phyloP scores from a whole-genome alignment of 164 flowering plant genomes.

The Amborella trichopoda region DNA sequence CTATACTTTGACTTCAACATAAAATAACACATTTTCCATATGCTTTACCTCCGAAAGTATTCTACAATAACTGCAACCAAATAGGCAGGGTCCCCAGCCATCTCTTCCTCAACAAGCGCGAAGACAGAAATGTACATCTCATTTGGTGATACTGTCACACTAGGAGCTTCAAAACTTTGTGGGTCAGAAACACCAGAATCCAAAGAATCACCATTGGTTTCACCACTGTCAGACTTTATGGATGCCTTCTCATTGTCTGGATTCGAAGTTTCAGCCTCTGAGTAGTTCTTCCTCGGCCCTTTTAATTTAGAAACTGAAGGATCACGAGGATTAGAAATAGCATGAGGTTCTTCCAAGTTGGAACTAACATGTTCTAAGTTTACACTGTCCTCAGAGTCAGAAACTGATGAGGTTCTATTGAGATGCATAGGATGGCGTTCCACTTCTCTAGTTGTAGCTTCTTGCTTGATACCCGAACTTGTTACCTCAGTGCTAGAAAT shows the following conservation, averaged over 20 bases:
- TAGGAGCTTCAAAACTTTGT: slow-evolving; percentile 35
- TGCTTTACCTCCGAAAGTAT: slow-evolving; percentile 72
- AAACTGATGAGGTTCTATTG: slow-evolving; percentile 18
- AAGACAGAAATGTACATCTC: slow-evolving; percentile 79
- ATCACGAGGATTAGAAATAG: slow-evolving; percentile 3
- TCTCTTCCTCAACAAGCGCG: slow-evolving; percentile 79
- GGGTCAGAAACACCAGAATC: slow-evolving; percentile 31
- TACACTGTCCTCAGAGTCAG: slow-evolving; percentile 45
- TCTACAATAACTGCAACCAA: slow-evolving; percentile 65
- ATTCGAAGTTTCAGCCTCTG: slow-evolving; percentile 16
- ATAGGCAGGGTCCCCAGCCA: slow-evolving; percentile 74
- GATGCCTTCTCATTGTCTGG: slow-evolving; percentile 22
- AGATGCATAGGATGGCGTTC: no score
- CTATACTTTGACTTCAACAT: no score
- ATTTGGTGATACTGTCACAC: slow-evolving; percentile 76
- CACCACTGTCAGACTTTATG: slow-evolving; percentile 23
- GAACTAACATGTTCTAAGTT: slow-evolving; percentile 9
- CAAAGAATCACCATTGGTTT: slow-evolving; percentile 16
- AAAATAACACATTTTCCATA: no score
- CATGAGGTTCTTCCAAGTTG: slow-evolving; percentile 5
- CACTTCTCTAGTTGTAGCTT: no score
- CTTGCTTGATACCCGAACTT: no score
- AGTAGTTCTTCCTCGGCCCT: slow-evolving; percentile 9
- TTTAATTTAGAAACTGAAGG: slow-evolving; percentile 9
- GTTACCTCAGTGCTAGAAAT: slow-evolving; percentile 11